Percentiles rank a stretch among this genome's conserved stretches.
Evolutionary conservation across 306 rosid species (phyloP).

Genomic region (Pyrus bretschneideri): DNA sequence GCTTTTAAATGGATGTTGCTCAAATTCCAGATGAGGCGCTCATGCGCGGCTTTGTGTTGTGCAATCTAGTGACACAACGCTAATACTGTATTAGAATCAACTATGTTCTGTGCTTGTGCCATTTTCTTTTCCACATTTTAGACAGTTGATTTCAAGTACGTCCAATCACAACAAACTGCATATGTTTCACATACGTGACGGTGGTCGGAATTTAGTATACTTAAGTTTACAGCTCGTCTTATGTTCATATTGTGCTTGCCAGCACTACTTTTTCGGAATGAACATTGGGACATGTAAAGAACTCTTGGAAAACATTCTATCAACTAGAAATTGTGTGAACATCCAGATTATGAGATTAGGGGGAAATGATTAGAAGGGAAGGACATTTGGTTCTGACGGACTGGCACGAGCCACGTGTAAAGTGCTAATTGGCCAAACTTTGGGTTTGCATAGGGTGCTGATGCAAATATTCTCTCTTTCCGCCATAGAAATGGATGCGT

Average conservation of each 20-base stretch:
- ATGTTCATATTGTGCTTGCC: neutral
- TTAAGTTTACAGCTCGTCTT: neutral
- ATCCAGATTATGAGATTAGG: neutral
- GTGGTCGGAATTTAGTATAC: no score
- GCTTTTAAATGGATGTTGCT: neutral
- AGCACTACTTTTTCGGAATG: neutral
- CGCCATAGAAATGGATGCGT: slow-evolving; percentile 14
- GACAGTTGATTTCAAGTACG: neutral
- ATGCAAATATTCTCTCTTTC: slow-evolving; percentile 6
- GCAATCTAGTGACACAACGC: slow-evolving; percentile 25
- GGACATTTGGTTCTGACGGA: neutral
- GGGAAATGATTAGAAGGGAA: neutral
- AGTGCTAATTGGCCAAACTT: neutral
- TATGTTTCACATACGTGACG: no score
- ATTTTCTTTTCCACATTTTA: neutral
- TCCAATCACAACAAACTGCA: neutral
- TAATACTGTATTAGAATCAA: slow-evolving; percentile 4
- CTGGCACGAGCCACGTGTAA: neutral
- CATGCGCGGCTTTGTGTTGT: slow-evolving; percentile 19
- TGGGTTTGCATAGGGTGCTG: neutral
- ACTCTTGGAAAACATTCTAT: neutral
- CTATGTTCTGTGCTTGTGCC: neutral
- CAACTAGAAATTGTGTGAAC: neutral
- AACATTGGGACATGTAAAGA: neutral
- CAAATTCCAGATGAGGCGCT: neutral